Evolutionary conservation across 768 basidiomycete species (phyloP).

Genomic region (Cystofilobasidium macerans): DNA sequence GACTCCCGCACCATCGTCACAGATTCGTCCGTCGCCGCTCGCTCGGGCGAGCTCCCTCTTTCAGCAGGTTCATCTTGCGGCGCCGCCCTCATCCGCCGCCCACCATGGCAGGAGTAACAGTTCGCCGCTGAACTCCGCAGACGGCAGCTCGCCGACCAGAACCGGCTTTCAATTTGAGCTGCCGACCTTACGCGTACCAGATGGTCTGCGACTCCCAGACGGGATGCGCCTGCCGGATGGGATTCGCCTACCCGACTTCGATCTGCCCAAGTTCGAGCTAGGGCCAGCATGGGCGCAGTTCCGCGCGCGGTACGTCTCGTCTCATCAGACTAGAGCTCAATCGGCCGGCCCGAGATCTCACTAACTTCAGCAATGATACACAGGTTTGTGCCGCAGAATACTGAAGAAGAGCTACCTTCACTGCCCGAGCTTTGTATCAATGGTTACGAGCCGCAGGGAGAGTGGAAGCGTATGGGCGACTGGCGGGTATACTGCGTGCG

Average conservation of each 20-base stretch:
- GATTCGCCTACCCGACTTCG: background rate
- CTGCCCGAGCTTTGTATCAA: constrained; percentile 2
- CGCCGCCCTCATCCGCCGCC: background rate
- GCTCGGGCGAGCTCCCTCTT: too few species aligned
- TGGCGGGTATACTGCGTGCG: constrained; percentile 11
- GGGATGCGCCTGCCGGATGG: background rate
- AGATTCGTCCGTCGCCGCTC: too few species aligned
- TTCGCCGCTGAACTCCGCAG: background rate
- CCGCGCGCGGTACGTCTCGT: background rate
- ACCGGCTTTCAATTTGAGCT: background rate
- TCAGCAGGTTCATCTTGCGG: background rate
- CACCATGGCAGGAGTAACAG: background rate
- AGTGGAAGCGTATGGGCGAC: constrained; percentile 8
- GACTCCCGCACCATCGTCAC: too few species aligned
- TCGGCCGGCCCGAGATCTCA: too few species aligned
- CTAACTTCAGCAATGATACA: too few species aligned
- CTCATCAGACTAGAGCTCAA: too few species aligned
- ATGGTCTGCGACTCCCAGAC: too few species aligned
- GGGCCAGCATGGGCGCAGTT: background rate
- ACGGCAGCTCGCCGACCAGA: background rate
- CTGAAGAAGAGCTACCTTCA: background rate
- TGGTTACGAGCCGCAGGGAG: constrained; percentile 5
- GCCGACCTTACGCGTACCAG: background rate
- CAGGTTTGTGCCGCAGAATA: background rate
- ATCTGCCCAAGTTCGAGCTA: background rate